These are phyloP conservation scores for Colletotrichum higginsianum DNA, from an alignment of 2,329 filamentous ascomycete genomes.

Conservation along the genomic window DNA sequence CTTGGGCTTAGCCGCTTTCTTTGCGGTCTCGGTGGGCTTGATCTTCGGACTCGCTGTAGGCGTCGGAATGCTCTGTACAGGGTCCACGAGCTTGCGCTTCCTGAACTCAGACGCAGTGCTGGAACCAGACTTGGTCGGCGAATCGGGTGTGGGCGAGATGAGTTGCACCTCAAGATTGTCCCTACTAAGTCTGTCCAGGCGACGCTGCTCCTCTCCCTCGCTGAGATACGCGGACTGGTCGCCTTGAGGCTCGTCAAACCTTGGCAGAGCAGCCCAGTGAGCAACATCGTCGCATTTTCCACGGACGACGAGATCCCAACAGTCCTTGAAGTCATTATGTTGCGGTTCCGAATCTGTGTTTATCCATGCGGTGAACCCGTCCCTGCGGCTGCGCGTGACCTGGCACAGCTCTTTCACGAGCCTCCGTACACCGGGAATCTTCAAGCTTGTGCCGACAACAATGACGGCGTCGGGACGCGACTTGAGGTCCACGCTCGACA, in stretches of 20 bases:
- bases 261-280: slow-evolving; percentile 74
- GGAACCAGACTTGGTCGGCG: slow-evolving; percentile 45
- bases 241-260: slow-evolving; percentile 70
- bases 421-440: slow-evolving; percentile 91
- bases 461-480: slow-evolving; percentile 91
- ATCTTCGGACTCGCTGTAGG: slow-evolving; percentile 70
- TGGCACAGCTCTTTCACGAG: slow-evolving; percentile 93
- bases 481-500: slow-evolving; percentile 88
- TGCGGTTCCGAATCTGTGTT: slow-evolving; percentile 89
- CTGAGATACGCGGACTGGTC: slow-evolving; percentile 64
- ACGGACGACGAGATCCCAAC: slow-evolving; percentile 92
- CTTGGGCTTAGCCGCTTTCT: slow-evolving; percentile 59
- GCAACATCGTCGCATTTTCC: slow-evolving; percentile 93
- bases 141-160: slow-evolving; percentile 43
- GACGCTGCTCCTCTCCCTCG: slow-evolving; percentile 59
- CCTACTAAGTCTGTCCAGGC: slow-evolving; percentile 53
- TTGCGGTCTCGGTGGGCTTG: slow-evolving; percentile 57
- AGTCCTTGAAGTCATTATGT: slow-evolving; percentile 88
- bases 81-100: slow-evolving; percentile 58
- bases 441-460: slow-evolving; percentile 95
- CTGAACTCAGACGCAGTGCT: slow-evolving; percentile 53
- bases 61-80: slow-evolving; percentile 68
- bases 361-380: slow-evolving; percentile 94
- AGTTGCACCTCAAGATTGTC: slow-evolving; percentile 61
- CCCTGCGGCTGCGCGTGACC: slow-evolving; percentile 84